Base-by-base conservation (phyloP, 2,329 filamentous ascomycete genomes). In the Ilyonectria robusta region DNA sequence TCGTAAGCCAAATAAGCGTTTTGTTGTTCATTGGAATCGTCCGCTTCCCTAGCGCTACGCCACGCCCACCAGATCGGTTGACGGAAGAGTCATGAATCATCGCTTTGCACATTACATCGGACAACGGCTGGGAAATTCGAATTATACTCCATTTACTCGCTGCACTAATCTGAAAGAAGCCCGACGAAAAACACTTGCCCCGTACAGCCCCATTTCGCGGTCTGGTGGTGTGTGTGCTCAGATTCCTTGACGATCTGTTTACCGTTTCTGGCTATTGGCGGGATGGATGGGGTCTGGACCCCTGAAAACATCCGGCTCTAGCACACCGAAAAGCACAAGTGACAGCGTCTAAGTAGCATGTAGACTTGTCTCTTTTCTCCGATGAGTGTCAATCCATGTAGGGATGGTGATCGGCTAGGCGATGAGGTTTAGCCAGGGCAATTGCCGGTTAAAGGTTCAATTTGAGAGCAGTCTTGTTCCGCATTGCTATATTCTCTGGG, bases 1-100 rank as follows among this genome's bases (percentile, higher is more conserved):
- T n/a, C 15, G n/a, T 19, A 42, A 13, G 8, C 40, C 17, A 23
- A 15, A 53, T 53, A 37, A 53, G 50, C 50, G 21, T 21, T 21
- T 53, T 35, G 50, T 53, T 21, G 10, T 21, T 53, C 29, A 53
- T 31, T 9, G 29, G 19, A 33, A 21, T 53, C 13, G 2, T 53
- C 31, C 26, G 33, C 35, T 35, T 64, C 10, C 37, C 54, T 21
- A 33, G 26, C 42, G 50, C 29, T 61, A 73, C 68, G 71, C 71
- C 48, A 51, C 17, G 66, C 44, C 66, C 46, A 37, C 47, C 47
- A 61, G 35, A 40, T 23, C 23, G 23, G 54, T 37, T n/a, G 23
- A 4, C 6, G 33, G 19, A 10, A 51, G 51, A 65, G 62, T 68
- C 71, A 75, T 74, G 70, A 75, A 74, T 75, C 72, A 75, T 75